A percentile compares a stretch with the other conserved stretches of the same genome.
Evolutionary conservation across 2,329 filamentous ascomycete species (phyloP).

Genomic region (Polytolypa hystricis): DNA sequence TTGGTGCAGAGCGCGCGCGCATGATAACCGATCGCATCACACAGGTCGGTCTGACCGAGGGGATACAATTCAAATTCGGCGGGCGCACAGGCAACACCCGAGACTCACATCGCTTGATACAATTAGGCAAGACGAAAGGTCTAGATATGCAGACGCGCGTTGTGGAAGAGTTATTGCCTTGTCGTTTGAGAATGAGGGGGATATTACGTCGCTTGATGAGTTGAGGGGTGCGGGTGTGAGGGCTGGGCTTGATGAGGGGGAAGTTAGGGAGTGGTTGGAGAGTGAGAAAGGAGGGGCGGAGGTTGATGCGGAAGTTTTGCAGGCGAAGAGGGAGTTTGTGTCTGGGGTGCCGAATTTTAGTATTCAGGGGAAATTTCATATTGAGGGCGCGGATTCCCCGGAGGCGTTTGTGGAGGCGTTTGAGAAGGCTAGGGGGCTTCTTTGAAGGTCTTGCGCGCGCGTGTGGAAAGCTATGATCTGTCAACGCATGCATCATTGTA

Average conservation of each 20-base stretch:
- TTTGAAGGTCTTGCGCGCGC: no score
- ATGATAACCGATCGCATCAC: constrained; percentile 49
- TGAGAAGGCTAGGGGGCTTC: constrained; percentile 48
- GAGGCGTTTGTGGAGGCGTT: constrained; percentile 57
- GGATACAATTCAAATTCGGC: constrained; percentile 61
- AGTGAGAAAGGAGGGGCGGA: constrained; percentile 44
- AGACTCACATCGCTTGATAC: constrained; percentile 66
- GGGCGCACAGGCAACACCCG: constrained; percentile 66
- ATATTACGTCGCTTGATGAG: constrained; percentile 49
- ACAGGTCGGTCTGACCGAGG: constrained; percentile 50
- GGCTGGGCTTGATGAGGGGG: constrained; percentile 35
- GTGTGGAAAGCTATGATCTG: no score
- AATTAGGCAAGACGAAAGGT: constrained; percentile 51
- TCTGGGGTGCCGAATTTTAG: constrained; percentile 65
- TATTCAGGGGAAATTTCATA: constrained; percentile 55
- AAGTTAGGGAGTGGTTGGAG: constrained; percentile 45
- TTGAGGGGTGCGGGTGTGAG: constrained; percentile 40
- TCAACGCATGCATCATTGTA: no score
- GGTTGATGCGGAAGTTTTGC: constrained; percentile 46
- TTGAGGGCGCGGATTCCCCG: constrained; percentile 63
- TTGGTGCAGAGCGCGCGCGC: constrained; percentile 50
- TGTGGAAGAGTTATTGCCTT: constrained; percentile 50
- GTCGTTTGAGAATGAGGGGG: constrained; percentile 55
- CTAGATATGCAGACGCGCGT: constrained; percentile 47
- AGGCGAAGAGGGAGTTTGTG: constrained; percentile 44